Evolutionary conservation across 306 rosid genomes (phyloP), one percentile per base, ranked within the genome.

Genomic region (Cicer pinnatifidum): DNA sequence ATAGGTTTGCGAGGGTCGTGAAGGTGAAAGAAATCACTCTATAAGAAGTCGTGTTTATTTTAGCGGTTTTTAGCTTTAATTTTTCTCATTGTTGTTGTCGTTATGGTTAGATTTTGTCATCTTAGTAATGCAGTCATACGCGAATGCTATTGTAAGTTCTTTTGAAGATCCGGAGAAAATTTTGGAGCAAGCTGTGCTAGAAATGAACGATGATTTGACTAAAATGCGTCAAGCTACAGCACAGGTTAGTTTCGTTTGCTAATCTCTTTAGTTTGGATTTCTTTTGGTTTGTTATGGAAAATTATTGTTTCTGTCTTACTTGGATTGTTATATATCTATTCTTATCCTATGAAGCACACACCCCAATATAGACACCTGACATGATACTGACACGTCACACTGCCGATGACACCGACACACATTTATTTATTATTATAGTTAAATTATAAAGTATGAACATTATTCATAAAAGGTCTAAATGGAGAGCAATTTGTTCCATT

Each of bases 211-310:
- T 3, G 98, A 93, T 82, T 84, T 93, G 83, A 91, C 90, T 33
- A 93, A 91, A 86, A 93, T 93, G 98, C 97, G 97, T 16, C 98
- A 93, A 82, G 98, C 98, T 47, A 93, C 98, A 12, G 96, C 98
- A 63, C 98, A 93, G 78, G 98, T 93, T 82, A 78, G 84, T 76
- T 76, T 58, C 72, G 1, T n/a, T 8, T 41, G 39, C 44, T 3
- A 16, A 15, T 53, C 9, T 6, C 43, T 54, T 45, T 15, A 1
- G 23, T 11, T 47, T 56, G 9, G 43, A 23, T 12, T 47, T 3
- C 19, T 37, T 15, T 61, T 56, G 6, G 23, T 20, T 20, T 20
- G 23, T 20, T 20, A 20, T 20, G 23, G 44, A 13, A 15, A 12
- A 13, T 19, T 44, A 12, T 59, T 60, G 45, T 48, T 12, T 11